A percentile compares a stretch with the other conserved stretches of the same genome.
Evolutionary conservation across 2,329 filamentous ascomycete species (phyloP).

Genomic region (Colletotrichum gloeosporioides): DNA sequence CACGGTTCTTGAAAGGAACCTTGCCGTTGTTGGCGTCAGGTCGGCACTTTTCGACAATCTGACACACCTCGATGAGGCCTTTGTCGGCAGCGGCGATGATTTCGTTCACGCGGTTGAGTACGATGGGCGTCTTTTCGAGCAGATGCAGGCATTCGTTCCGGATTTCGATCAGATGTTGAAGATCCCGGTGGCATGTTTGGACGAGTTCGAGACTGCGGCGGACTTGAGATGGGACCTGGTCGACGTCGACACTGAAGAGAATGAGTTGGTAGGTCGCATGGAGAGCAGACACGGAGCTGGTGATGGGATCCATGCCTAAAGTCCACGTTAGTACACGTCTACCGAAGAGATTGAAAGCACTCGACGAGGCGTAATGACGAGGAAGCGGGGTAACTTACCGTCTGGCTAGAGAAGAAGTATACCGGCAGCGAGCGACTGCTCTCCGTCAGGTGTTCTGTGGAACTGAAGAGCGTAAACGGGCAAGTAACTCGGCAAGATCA

Average conservation of each 20-base stretch:
- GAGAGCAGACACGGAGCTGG: neutral
- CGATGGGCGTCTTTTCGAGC: conserved; percentile 25
- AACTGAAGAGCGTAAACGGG: neutral
- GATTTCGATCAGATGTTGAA: conserved; percentile 37
- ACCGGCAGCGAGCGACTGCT: neutral
- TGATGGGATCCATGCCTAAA: neutral
- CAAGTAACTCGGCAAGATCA: neutral
- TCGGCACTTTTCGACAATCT: conserved; percentile 34
- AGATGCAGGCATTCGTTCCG: conserved; percentile 31
- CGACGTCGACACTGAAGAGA: conserved; percentile 25
- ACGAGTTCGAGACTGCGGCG: conserved; percentile 35
- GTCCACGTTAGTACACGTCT: neutral
- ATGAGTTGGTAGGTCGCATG: conserved; percentile 12
- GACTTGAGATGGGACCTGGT: conserved; percentile 31
- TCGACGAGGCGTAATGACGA: neutral
- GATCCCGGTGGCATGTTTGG: conserved; percentile 33
- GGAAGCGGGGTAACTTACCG: neutral
- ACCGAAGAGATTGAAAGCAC: neutral
- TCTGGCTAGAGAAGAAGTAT: neutral
- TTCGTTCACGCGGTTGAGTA: conserved; percentile 31
- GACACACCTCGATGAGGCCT: conserved; percentile 30
- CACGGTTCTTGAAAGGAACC: conserved; percentile 22
- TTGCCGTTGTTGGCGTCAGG: conserved; percentile 25
- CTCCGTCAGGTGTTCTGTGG: neutral
- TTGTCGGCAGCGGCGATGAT: conserved; percentile 33